Evolutionary conservation across 2,329 filamentous ascomycete species (phyloP), one percentile per base, ranked within the genome.

Genomic region (Pseudocercospora pini-densiflorae): DNA sequence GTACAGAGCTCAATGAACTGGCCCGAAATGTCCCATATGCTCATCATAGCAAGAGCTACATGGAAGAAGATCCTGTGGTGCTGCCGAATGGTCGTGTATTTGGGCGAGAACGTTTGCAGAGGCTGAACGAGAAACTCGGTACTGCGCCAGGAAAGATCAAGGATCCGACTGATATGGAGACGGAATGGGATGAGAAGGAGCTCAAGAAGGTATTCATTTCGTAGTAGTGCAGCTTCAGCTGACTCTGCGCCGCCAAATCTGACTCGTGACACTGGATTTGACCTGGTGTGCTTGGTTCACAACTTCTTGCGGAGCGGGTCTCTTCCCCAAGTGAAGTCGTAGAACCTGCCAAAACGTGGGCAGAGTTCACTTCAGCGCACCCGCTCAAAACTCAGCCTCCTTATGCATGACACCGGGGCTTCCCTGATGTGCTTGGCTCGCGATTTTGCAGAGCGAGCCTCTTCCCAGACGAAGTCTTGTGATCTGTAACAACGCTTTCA

Each of bases 191-290:
- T 0, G 81, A 84, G 61, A 83, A 84, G 1, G 83, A 87, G 63
- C 81, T 95, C 65, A 91, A 91, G 82, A 97, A 96, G 82, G 93
- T 98, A 23, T 99, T 90, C 77, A 97, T 98, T 66, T 92, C 92
- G 62, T 97, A 66, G 51, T 19, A 12, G 6, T 19, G 14, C 51
- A 55, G 51, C 51, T 55, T 14, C 16, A 27, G 33, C 51, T 31
- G 19, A 51, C 40, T 43, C 16, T 43, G 40, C 40, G 14, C 12
- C 16, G 12, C 36, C 14, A 5, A 40, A 40, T 9, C 12, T 43
- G 8, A 43, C 12, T 43, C 3, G 1, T 19, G 40, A n/a, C n/a
- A n/a, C 40, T 14, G 40, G n/a, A n/a, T 36, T 14, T 14, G 3
- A 36, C 10, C 10, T 14, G 9, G 33, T 36, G 9, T 36, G 33